A percentile compares a stretch with the other conserved stretches of the same genome.
These are phyloP conservation scores for Xylariaceae sp. DNA, from an alignment of 2,329 filamentous ascomycete genomes.

Conservation along the genomic window DNA sequence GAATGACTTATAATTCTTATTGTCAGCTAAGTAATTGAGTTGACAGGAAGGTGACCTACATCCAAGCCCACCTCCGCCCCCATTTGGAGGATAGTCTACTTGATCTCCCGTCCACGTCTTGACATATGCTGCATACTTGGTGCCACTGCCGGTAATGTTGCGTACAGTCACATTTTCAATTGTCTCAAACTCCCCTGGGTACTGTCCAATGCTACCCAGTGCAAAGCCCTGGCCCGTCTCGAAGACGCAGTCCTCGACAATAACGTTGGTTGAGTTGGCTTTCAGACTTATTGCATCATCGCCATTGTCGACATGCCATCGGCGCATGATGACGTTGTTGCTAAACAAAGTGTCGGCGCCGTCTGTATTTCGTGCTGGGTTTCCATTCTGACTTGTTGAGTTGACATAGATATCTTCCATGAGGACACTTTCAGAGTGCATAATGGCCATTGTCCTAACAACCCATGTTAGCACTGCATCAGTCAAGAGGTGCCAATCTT, in stretches of 20 bases:
- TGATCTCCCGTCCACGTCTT: slow-evolving; percentile 58
- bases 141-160: slow-evolving; percentile 46
- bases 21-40: background rate
- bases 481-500: too few relatives aligned
- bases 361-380: slow-evolving; percentile 18
- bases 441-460: slow-evolving; percentile 50
- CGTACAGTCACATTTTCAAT: slow-evolving; percentile 48
- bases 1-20: background rate
- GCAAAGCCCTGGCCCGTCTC: slow-evolving; percentile 52
- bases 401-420: slow-evolving; percentile 33
- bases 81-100: slow-evolving; percentile 53
- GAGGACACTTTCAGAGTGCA: slow-evolving; percentile 44
- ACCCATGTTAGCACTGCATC: too few relatives aligned
- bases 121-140: slow-evolving; percentile 48
- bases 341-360: slow-evolving; percentile 34
- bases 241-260: slow-evolving; percentile 47
- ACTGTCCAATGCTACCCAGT: slow-evolving; percentile 57
- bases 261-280: slow-evolving; percentile 54
- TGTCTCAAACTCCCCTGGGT: slow-evolving; percentile 44
- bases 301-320: slow-evolving; percentile 50
- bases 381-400: background rate
- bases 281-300: slow-evolving; percentile 55
- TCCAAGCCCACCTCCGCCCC: slow-evolving; percentile 55
- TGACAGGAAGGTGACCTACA: background rate
- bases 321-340: slow-evolving; percentile 50